Conservation (phyloP, 176 grass and related monocot genomes). For the Musa schizocarpa region DNA sequence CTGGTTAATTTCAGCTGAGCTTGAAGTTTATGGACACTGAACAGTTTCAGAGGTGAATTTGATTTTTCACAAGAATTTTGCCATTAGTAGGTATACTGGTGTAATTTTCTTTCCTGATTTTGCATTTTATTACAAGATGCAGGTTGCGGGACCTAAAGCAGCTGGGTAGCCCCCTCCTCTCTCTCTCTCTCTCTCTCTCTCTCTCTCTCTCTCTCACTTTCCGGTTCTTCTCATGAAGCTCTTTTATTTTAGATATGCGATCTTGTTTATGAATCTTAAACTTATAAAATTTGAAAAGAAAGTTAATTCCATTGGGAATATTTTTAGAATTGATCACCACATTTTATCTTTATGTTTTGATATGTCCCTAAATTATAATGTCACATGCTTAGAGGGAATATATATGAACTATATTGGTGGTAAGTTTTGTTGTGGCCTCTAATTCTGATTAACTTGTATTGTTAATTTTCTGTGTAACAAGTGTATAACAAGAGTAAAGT, state of each 20-base stretch:
- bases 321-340: background rate
- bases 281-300: background rate
- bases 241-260: background rate
- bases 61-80: background rate
- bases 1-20: constrained; percentile 45
- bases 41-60: constrained; percentile 70
- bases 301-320: background rate
- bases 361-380: background rate
- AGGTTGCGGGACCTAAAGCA: constrained; percentile 91
- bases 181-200: too few species aligned
- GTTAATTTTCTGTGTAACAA: background rate
- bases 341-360: background rate
- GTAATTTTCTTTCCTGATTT: constrained; percentile 14
- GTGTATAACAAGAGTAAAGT: background rate
- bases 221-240: background rate
- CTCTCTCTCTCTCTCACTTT: background rate
- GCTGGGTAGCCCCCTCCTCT: constrained; percentile 37
- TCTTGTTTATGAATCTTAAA: too few species aligned
- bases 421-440: too few species aligned
- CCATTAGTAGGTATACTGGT: background rate
- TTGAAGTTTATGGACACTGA: constrained; percentile 85
- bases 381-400: background rate
- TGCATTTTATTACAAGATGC: constrained; percentile 25
- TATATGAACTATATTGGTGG: too few species aligned
- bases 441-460: too few species aligned